These are phyloP conservation scores for Trichoderma arundinaceum DNA, from an alignment of 2,329 filamentous ascomycete genomes.

Conservation along the genomic window DNA sequence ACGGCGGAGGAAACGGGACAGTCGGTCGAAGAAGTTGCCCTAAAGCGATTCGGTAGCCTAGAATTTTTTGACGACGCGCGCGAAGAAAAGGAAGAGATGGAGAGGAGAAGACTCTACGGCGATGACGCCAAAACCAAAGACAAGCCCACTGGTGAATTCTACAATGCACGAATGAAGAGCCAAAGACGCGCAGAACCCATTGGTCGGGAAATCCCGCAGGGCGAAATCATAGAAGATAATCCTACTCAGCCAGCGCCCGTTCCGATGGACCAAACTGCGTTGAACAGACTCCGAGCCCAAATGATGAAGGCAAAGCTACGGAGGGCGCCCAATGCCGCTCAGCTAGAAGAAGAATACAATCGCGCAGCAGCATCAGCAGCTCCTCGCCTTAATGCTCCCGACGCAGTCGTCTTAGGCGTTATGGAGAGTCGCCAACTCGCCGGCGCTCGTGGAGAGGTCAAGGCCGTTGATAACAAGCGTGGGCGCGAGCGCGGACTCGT, in stretches of 20 bases:
- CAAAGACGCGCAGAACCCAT: constrained; percentile 47
- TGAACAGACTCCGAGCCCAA: constrained; percentile 90
- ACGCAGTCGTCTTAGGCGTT: constrained; percentile 74
- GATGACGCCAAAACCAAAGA: constrained; percentile 82
- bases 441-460: constrained; percentile 74
- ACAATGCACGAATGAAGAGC: constrained; percentile 73
- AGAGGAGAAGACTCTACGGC: constrained; percentile 81
- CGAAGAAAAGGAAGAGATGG: constrained; percentile 91
- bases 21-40: constrained; percentile 79
- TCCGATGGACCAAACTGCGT: constrained; percentile 74
- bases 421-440: constrained; percentile 92
- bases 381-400: constrained; percentile 64
- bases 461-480: constrained; percentile 76
- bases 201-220: constrained; percentile 53
- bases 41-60: constrained; percentile 80
- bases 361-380: constrained; percentile 68
- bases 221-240: constrained; percentile 62
- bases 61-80: constrained; percentile 88
- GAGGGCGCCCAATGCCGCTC: constrained; percentile 73
- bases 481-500: constrained; percentile 84
- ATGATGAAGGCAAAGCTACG: constrained; percentile 95
- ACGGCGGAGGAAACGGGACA: constrained; percentile 75
- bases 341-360: constrained; percentile 85
- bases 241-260: constrained; percentile 40
- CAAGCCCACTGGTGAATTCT: constrained; percentile 86